Percentiles rank a stretch among this genome's conserved stretches.
Conservation (phyloP, 1,139 yeast genomes). For the Candida tetrigidarum region DNA sequence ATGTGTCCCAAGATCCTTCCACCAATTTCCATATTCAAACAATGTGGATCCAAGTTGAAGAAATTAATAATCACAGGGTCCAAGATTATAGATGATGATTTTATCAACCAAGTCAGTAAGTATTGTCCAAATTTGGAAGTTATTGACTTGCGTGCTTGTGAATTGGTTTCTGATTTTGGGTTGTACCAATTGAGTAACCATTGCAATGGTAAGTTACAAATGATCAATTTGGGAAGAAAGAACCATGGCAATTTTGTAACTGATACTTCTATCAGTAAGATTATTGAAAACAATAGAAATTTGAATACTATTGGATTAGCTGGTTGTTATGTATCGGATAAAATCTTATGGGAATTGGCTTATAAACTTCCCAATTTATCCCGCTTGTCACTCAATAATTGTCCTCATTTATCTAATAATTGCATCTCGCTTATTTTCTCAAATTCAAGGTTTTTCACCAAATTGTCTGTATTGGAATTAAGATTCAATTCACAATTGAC, state of each 20-base stretch:
- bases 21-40: constrained; percentile 45
- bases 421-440: constrained; percentile 65
- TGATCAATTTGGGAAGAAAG: constrained; percentile 82
- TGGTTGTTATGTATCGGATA: constrained; percentile 82
- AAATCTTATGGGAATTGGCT: constrained; percentile 81
- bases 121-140: constrained; percentile 62
- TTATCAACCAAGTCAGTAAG: constrained; percentile 54
- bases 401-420: constrained; percentile 65
- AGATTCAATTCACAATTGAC: constrained; percentile 63
- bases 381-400: constrained; percentile 79
- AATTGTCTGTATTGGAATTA: constrained; percentile 76
- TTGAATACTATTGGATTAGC: constrained; percentile 84
- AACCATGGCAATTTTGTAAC: constrained; percentile 69
- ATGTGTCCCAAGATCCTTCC: constrained; percentile 81
- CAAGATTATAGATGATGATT: constrained; percentile 61
- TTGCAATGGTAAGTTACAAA: constrained; percentile 58
- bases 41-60: constrained; percentile 41
- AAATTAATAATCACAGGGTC: constrained; percentile 79
- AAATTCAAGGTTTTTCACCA: constrained; percentile 46
- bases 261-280: constrained; percentile 63
- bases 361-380: constrained; percentile 56
- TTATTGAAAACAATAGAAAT: constrained; percentile 56
- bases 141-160: constrained; percentile 87
- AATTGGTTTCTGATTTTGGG: constrained; percentile 75
- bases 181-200: constrained; percentile 63